These are phyloP conservation scores for Baorangia bicolor DNA, from an alignment of 768 basidiomycete genomes.

Conservation along the genomic window DNA sequence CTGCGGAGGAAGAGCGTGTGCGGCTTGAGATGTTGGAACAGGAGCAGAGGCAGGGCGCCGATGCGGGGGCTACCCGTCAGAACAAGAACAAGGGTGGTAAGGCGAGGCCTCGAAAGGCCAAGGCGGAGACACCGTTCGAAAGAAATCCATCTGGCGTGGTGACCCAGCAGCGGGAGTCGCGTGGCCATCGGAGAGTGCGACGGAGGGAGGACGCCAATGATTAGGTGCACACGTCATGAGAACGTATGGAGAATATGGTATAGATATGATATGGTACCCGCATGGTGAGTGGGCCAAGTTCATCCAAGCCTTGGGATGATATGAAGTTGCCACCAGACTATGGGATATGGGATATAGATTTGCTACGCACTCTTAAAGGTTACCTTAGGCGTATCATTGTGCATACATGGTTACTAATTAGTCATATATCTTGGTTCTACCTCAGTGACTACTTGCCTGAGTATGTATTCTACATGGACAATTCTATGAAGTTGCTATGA, in stretches of 20 bases:
- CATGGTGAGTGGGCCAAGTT: neutral
- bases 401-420: neutral
- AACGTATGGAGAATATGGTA: neutral
- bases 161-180: constrained; percentile 1
- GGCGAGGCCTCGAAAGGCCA: constrained; percentile 8
- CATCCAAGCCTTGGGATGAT: neutral
- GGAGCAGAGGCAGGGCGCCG: neutral
- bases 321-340: neutral
- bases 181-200: neutral
- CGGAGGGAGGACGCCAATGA: neutral
- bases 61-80: neutral
- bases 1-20: constrained; percentile 75
- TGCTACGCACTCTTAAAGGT: neutral
- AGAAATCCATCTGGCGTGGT: neutral
- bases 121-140: neutral
- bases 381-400: neutral
- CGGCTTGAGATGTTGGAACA: constrained; percentile 41
- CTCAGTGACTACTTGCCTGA: too few relatives aligned
- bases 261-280: neutral
- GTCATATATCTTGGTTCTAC: neutral
- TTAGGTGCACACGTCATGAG: neutral
- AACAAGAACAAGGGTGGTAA: constrained; percentile 6
- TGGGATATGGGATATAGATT: neutral
- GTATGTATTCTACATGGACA: too few relatives aligned
- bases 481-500: too few relatives aligned